Base-by-base conservation (phyloP, 1,284 basidiomycete genomes). In the Microstroma glucosiphilum region DNA sequence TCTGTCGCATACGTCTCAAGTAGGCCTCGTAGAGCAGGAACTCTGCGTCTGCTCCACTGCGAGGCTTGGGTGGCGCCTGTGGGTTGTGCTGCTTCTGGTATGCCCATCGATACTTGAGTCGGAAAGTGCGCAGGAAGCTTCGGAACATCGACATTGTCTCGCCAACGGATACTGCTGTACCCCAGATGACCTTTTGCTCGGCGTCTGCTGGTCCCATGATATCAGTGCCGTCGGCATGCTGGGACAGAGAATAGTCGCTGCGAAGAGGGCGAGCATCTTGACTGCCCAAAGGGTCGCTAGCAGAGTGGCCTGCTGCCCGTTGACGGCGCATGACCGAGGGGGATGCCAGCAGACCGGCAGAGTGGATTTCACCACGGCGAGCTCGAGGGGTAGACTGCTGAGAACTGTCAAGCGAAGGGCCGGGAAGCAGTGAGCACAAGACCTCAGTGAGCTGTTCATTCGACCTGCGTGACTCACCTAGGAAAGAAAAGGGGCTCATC, bases 91-190 rank as follows among this genome's bases (percentile, higher is more conserved):
- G 41, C 51, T 54, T 54, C 51, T 54, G 8, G 17, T 55, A 25
- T 26, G 84, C 84, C 49, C 87, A 83, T 2, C 94, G 86, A 73
- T 97, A 96, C 80, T 96, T 97, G 60, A 88, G 87, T 76, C 96
- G 96, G 84, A 96, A 98, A 0, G 90, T 89, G 57, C 85, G 86
- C 61, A 98, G 81, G 80, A 97, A 97, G 56, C 90, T 87, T 56
- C 87, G 86, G 83, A 97, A 97, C 30, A 88, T 81, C 73, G 88
- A 88, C 90, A 96, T 96, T 12, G 89, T 89, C 79, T 96, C 90
- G 6, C 86, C 84, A 23, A 97, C 85, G 69, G 90, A 89, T 67
- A 98, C 91, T 1, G 89, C 92, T 0, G 94, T 98, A 42, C 94
- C 94, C 94, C 94, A 97, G 70, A 97, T 91, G 53, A 78, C 91